Evolutionary conservation across 2,329 filamentous ascomycete genomes (phyloP).

Genomic region (Phoma sp.): DNA sequence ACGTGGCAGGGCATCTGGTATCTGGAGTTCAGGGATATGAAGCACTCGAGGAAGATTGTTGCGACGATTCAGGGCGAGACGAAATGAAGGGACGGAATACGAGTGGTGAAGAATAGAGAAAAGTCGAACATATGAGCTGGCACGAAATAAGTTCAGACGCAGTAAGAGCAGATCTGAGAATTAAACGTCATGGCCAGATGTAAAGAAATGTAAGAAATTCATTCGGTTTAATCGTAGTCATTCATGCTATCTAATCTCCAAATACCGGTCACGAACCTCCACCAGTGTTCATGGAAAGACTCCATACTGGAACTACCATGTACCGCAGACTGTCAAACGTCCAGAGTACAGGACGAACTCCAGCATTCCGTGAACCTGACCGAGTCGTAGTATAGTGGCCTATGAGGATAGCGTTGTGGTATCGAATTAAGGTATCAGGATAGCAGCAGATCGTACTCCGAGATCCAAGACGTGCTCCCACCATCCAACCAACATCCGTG

Average conservation of each 20-base stretch:
- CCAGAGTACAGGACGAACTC: not conserved
- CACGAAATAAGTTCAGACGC: not conserved
- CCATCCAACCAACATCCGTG: not conserved
- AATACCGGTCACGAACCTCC: not conserved
- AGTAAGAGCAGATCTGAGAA: not conserved
- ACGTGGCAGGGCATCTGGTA: constrained; percentile 95
- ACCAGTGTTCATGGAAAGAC: not conserved
- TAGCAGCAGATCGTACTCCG: not conserved
- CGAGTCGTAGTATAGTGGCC: too few species aligned
- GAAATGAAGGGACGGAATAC: constrained; percentile 38
- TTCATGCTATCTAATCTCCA: not conserved
- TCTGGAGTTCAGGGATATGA: constrained; percentile 80
- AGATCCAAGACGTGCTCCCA: not conserved
- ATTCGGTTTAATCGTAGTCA: not conserved
- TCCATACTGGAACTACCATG: not conserved
- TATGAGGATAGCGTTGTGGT: not conserved
- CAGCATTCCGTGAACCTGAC: too few species aligned
- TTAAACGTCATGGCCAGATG: not conserved
- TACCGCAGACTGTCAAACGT: not conserved
- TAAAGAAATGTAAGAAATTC: not conserved
- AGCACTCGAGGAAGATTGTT: constrained; percentile 81
- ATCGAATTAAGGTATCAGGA: not conserved
- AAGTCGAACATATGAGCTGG: not conserved
- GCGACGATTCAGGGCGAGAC: constrained; percentile 94
- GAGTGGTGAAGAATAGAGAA: not conserved